Base-by-base conservation (phyloP, 768 basidiomycete genomes). In the Boletus speciosus region DNA sequence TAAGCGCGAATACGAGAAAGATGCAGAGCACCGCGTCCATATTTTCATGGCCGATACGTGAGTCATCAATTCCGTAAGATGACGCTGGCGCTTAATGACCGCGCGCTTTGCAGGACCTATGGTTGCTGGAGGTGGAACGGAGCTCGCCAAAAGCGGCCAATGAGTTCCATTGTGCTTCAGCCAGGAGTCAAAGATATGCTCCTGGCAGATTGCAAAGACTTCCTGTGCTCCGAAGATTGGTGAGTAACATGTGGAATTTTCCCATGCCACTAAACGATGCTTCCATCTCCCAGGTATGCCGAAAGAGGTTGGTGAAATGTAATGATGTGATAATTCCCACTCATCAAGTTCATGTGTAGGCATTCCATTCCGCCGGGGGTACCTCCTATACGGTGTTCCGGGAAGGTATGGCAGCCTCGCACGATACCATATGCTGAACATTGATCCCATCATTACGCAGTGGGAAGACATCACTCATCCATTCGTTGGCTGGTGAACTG, bases 111-210 rank as follows among this genome's bases (percentile, higher is more conserved):
- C 59, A 88, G 86, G 44, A 81, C 84, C 9, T 87, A 87, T 62
- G 80, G 79, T 2, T 84, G 84, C 63, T 94, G 92, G 92, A 78
- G 89, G 52, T 92, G 89, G 86, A 93, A 90, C 61, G 91, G 90
- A 40, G 88, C 90, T 6, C 80, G 90, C 46, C 88, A 92, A 63
- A 94, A 94, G 71, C 81, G 91, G 32, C 91, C 92, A 0, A 87
- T 94, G 86, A 89, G 86, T 63, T 93, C 90, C n/a, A 93, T 94
- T 56, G 90, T 93, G 14, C 78, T 93, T 11, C 90, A 93, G 61
- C 89, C 90, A 5, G 90, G 88, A 40, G 89, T 93, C 9, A 92
- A 92, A 64, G 92, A 93, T 66, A 93, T 93, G 90, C 82, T 93
- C 54, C 74, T 93, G 23, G 81, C 85, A 10, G 91, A 94, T 69